Conservation (phyloP, 345 rosid genomes). For the Moricandia arvensis region DNA sequence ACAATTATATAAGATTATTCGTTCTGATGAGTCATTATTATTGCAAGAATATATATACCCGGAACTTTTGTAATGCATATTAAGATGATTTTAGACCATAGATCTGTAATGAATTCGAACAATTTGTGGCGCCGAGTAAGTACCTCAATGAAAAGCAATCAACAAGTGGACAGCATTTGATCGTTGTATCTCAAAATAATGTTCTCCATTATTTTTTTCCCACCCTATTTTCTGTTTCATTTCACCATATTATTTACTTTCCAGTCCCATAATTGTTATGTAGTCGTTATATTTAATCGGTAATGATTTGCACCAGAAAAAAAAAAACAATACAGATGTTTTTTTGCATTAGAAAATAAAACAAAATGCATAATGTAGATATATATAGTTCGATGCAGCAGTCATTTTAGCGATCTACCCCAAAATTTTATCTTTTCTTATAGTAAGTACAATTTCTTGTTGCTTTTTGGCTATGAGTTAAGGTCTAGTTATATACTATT, state of each 20-base stretch:
- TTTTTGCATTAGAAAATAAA: background rate
- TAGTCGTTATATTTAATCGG: background rate
- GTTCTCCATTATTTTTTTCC: conserved; percentile 24
- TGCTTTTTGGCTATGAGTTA: background rate
- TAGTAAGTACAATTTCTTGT: background rate
- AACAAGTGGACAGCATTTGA: conserved; percentile 30
- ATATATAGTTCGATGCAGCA: background rate
- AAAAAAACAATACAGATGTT: background rate
- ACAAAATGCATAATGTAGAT: background rate
- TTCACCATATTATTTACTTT: conserved; percentile 4
- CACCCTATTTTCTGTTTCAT: conserved; percentile 1
- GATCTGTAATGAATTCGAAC: conserved; percentile 24
- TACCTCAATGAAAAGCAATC: conserved; percentile 26
- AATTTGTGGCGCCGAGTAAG: conserved; percentile 21
- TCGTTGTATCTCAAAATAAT: conserved; percentile 18
- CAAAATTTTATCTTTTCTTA: background rate
- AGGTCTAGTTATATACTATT: background rate
- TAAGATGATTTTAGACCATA: conserved; percentile 2
- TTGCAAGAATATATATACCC: conserved; percentile 7
- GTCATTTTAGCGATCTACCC: background rate
- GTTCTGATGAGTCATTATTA: conserved; percentile 8
- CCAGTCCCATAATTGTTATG: background rate
- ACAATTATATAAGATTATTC: conserved; percentile 2
- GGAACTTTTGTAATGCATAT: background rate
- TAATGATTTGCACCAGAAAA: background rate